Conservation (phyloP, 768 basidiomycete species). For the Phaeotremella skinneri region DNA sequence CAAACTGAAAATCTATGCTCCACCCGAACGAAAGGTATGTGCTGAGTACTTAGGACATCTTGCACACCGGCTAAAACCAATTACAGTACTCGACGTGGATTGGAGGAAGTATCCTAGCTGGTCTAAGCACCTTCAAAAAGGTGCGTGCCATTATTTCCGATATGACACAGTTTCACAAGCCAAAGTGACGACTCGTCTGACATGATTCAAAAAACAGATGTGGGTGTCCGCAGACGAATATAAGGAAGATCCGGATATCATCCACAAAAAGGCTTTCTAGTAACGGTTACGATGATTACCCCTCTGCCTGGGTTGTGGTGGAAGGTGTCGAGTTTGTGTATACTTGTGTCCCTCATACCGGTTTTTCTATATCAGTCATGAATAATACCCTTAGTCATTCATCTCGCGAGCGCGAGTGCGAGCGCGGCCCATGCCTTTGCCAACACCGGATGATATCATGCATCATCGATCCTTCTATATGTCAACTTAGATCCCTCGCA, state of each 20-base stretch:
- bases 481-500: background rate
- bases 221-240: slow-evolving; percentile 99
- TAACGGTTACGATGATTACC: too few species aligned
- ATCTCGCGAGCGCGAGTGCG: too few species aligned
- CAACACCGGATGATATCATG: too few species aligned
- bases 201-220: slow-evolving; percentile 62
- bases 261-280: slow-evolving; percentile 77
- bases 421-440: too few species aligned
- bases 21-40: slow-evolving; percentile 87
- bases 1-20: slow-evolving; percentile 98
- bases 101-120: slow-evolving; percentile 94
- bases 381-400: too few species aligned
- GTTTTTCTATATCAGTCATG: too few species aligned
- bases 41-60: too few species aligned
- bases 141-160: slow-evolving; percentile 53
- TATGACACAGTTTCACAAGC: background rate
- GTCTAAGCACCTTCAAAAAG: slow-evolving; percentile 96
- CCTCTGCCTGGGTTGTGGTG: too few species aligned
- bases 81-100: slow-evolving; percentile 53
- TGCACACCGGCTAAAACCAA: too few species aligned
- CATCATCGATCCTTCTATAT: background rate
- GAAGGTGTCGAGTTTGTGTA: too few species aligned
- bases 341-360: too few species aligned
- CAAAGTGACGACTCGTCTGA: background rate
- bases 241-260: slow-evolving; percentile 97